Conservation (phyloP, 2,329 filamentous ascomycete genomes). For the Paracamarosporium sp. region DNA sequence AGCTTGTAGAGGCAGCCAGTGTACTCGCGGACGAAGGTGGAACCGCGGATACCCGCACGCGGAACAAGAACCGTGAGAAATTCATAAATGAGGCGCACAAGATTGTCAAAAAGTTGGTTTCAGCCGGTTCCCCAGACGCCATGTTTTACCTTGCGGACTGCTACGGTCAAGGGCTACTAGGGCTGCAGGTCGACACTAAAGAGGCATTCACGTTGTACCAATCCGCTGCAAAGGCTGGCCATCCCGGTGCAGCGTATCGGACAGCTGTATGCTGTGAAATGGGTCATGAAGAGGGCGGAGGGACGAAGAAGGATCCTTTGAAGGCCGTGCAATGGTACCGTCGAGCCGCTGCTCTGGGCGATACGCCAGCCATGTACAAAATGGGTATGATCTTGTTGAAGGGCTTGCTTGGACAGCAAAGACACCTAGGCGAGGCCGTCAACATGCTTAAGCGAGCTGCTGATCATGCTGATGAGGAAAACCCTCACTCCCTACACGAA, state of each 20-base stretch:
- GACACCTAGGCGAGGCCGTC: constrained; percentile 83
- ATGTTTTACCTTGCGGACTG: constrained; percentile 95
- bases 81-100: constrained; percentile 89
- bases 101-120: constrained; percentile 85
- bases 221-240: constrained; percentile 87
- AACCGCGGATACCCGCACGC: constrained; percentile 70
- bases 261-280: constrained; percentile 98
- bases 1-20: constrained; percentile 82
- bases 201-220: constrained; percentile 95
- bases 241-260: constrained; percentile 86
- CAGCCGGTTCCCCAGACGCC: constrained; percentile 76
- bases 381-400: constrained; percentile 96
- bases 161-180: constrained; percentile 81
- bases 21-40: constrained; percentile 79
- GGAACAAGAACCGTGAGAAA: constrained; percentile 74
- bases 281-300: constrained; percentile 90
- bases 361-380: constrained; percentile 97
- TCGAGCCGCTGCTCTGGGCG: constrained; percentile 85
- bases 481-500: constrained; percentile 94
- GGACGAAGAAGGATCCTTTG: constrained; percentile 85
- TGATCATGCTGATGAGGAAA: constrained; percentile 84
- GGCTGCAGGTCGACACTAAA: constrained; percentile 81
- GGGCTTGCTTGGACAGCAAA: constrained; percentile 85
- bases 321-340: constrained; percentile 99
- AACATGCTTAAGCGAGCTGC: constrained; percentile 93